Base-by-base conservation (phyloP, 2,329 filamentous ascomycete species). In the Nemania serpens region DNA sequence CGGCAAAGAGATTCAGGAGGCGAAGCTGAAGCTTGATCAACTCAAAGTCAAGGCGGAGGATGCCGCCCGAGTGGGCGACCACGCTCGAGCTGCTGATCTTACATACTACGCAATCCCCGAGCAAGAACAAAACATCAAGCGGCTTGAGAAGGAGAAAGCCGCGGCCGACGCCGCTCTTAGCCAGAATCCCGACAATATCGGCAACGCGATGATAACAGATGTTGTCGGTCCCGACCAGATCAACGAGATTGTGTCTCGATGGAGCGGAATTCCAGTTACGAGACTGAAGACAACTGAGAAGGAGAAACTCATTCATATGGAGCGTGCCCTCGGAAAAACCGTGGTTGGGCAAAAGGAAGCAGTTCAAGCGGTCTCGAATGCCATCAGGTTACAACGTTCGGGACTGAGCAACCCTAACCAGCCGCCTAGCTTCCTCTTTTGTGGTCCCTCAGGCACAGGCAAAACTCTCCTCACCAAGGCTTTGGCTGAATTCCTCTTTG, bases 261-360 rank as follows among this genome's bases (percentile, higher is more conserved):
- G 93, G 91, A 99, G 95, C n/a, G 95, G 95, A 66, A 99, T 99
- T 69, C 95, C 95, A 1, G 92, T 99, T 61, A 98, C 93, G 4
- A 85, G 94, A 63, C 87, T 99, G 42, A 94, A 91, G 80, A 97
- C 95, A 0, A 91, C 93, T 0, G 95, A 99, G 79, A 98, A 97
- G 79, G 95, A 99, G 75, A 98, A 98, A 82, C 84, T 99, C n/a
- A 85, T 99, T 65, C 85, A 96, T 72, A 99, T 99, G 95, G 95
- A 99, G 79, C 90, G 86, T 72, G 88, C 89, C 48, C 87, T 99
- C 6, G 81, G 85, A 66, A 90, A 93, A 75, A 79, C 96, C 22
- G 95, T 99, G 17, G 88, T 99, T 54, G 95, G 95, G 53, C 95
- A 99, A 78, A 92, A 88, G 74, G 95, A 99, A 78, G 95, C 95